Percentiles rank a stretch among this genome's conserved stretches.
Conservation (phyloP, 1,139 yeast species). For the Candida tropicalis region DNA sequence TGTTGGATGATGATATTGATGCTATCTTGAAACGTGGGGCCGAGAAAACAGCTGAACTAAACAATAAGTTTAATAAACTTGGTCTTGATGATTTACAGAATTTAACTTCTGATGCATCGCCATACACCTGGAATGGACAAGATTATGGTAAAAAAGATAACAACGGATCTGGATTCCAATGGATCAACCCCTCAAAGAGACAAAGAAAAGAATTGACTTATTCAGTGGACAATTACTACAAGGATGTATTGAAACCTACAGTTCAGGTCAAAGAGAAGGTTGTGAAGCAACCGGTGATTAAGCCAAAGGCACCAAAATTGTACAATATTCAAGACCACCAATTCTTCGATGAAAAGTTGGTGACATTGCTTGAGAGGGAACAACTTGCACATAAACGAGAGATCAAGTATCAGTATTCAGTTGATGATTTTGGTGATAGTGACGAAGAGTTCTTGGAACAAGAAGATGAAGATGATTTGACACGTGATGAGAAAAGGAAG, state of each 20-base stretch:
- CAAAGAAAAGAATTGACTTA: constrained; percentile 89
- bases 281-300: constrained; percentile 18
- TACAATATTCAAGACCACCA: constrained; percentile 84
- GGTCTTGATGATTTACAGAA: constrained; percentile 93
- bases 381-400: constrained; percentile 74
- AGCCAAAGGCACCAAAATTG: constrained; percentile 66
- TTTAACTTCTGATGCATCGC: constrained; percentile 83
- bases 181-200: constrained; percentile 90
- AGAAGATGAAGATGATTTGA: constrained; percentile 39
- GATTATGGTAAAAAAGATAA: constrained; percentile 72
- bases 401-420: constrained; percentile 68
- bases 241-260: constrained; percentile 62
- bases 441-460: constrained; percentile 61
- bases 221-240: constrained; percentile 84
- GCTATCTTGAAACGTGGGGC: constrained; percentile 76
- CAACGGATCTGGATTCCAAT: constrained; percentile 53
- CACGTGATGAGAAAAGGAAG: constrained; percentile 48
- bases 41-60: constrained; percentile 74
- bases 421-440: constrained; percentile 53
- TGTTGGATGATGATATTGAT: constrained; percentile 77
- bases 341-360: constrained; percentile 71
- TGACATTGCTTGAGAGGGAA: constrained; percentile 73
- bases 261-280: constrained; percentile 9
- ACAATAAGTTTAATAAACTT: constrained; percentile 76
- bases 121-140: constrained; percentile 97